Evolutionary conservation across 495 filamentous ascomycete genomes (phyloP).

Genomic region (Tuber melanosporum): DNA sequence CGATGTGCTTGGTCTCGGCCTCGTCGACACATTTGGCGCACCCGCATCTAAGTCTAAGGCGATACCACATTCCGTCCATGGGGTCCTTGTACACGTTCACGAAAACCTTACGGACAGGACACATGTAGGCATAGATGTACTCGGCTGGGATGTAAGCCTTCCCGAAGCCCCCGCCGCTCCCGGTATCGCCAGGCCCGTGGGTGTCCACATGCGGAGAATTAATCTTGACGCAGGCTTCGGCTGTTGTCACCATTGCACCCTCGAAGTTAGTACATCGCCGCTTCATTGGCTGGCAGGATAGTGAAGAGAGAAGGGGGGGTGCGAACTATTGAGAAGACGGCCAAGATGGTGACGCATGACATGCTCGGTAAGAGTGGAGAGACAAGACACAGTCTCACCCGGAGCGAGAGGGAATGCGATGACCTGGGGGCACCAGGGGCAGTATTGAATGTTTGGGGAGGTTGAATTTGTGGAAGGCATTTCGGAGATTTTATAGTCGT

Average conservation of each 20-base stretch:
- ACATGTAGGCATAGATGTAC: not conserved
- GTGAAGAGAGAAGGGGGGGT: not conserved
- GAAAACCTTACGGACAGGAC: not conserved
- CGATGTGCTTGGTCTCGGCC: not conserved
- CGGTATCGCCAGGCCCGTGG: not conserved
- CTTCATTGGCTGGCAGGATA: not conserved
- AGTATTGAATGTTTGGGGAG: not conserved
- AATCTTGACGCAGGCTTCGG: not conserved
- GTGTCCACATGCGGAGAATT: not conserved
- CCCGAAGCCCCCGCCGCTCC: not conserved
- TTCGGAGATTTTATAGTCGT: not conserved
- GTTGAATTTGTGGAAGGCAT: not conserved
- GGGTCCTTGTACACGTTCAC: not conserved
- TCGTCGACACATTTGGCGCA: not conserved
- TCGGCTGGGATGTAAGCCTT: not conserved
- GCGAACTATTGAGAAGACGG: not conserved
- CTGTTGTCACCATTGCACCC: not conserved
- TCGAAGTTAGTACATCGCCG: not conserved
- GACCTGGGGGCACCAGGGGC: not conserved
- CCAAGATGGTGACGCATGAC: not conserved
- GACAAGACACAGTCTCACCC: not conserved
- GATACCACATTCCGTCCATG: slow-evolving; percentile 1
- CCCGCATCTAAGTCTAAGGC: not conserved
- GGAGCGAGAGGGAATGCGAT: not conserved
- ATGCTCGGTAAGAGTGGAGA: not conserved